A percentile compares a stretch with the other conserved stretches of the same genome.
Evolutionary conservation across 1,284 basidiomycete species (phyloP).

Genomic region (Anthracocystis walkeri): DNA sequence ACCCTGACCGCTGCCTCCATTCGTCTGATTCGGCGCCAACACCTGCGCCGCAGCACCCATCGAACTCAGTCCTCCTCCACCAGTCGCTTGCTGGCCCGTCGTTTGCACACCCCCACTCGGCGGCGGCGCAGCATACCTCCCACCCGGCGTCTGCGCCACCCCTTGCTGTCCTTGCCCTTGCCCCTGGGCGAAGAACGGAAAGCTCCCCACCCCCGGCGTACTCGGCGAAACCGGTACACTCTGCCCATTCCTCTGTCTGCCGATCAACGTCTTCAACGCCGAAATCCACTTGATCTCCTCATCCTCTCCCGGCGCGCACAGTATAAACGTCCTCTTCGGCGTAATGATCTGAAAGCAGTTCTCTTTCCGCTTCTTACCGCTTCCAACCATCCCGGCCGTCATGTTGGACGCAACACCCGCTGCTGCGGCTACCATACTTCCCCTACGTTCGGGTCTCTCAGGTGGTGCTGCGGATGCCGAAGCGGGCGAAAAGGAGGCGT

Average conservation of each 20-base stretch:
- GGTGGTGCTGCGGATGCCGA: slow-evolving; percentile 9
- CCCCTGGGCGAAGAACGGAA: slow-evolving; percentile 26
- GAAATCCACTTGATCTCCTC: slow-evolving; percentile 99
- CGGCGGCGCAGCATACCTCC: slow-evolving; percentile 9
- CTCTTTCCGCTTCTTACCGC: slow-evolving; percentile 64
- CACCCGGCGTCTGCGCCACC: no score
- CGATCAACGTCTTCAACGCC: slow-evolving; percentile 88
- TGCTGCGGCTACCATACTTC: slow-evolving; percentile 49
- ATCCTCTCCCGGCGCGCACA: slow-evolving; percentile 95
- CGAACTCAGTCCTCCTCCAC: slow-evolving; percentile 18
- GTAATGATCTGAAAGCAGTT: slow-evolving; percentile 96
- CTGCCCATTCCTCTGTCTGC: slow-evolving; percentile 47
- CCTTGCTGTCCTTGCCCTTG: no score
- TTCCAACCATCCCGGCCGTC: slow-evolving; percentile 39
- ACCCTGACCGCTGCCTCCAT: not conserved
- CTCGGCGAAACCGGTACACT: slow-evolving; percentile 41
- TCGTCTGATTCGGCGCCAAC: slow-evolving; percentile 16
- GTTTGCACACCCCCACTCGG: not conserved
- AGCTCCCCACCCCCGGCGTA: slow-evolving; percentile 10
- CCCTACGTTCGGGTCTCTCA: slow-evolving; percentile 39
- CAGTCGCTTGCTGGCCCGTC: not conserved
- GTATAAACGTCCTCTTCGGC: slow-evolving; percentile 85
- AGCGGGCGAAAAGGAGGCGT: slow-evolving; percentile 19
- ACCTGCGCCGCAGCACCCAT: slow-evolving; percentile 46
- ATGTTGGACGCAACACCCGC: slow-evolving; percentile 51